Conservation (phyloP, 1,284 basidiomycete species). For the Veloboletus limbatus region DNA sequence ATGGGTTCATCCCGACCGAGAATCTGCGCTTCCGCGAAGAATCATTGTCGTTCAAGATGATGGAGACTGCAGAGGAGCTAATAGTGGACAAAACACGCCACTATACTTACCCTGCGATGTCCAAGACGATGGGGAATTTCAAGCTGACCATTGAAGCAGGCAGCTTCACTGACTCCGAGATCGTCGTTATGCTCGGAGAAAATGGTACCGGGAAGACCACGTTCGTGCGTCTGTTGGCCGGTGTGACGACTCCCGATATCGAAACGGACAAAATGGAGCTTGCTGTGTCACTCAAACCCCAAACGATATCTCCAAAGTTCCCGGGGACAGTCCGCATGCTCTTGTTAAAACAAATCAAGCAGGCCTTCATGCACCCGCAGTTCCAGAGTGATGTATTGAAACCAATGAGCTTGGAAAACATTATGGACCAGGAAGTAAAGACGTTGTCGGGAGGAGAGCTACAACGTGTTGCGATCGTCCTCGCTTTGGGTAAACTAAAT, state of each 20-base stretch:
- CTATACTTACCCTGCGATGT: slow-evolving; percentile 91
- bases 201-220: slow-evolving; percentile 98
- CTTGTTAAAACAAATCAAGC: slow-evolving; percentile 89
- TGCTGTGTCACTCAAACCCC: slow-evolving; percentile 90
- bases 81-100: slow-evolving; percentile 79
- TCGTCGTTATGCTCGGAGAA: slow-evolving; percentile 96
- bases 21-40: slow-evolving; percentile 96
- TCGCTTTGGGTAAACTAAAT: slow-evolving; percentile 65
- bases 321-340: slow-evolving; percentile 91
- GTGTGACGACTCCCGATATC: slow-evolving; percentile 76
- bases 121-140: slow-evolving; percentile 91
- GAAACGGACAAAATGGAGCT: slow-evolving; percentile 78
- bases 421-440: slow-evolving; percentile 96
- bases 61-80: slow-evolving; percentile 89
- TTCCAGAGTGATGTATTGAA: slow-evolving; percentile 97
- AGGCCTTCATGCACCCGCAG: slow-evolving; percentile 93
- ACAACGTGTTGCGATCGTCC: slow-evolving; percentile 91
- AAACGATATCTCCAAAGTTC: slow-evolving; percentile 95
- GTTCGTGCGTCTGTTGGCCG: slow-evolving; percentile 89
- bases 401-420: slow-evolving; percentile 89
- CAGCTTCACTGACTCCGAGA: slow-evolving; percentile 93
- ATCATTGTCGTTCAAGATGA: slow-evolving; percentile 92
- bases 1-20: slow-evolving; percentile 97
- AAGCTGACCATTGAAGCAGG: slow-evolving; percentile 88
- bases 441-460: slow-evolving; percentile 96